Evolutionary conservation across 2,329 filamentous ascomycete species (phyloP).

Genomic region (Graphium sp.): DNA sequence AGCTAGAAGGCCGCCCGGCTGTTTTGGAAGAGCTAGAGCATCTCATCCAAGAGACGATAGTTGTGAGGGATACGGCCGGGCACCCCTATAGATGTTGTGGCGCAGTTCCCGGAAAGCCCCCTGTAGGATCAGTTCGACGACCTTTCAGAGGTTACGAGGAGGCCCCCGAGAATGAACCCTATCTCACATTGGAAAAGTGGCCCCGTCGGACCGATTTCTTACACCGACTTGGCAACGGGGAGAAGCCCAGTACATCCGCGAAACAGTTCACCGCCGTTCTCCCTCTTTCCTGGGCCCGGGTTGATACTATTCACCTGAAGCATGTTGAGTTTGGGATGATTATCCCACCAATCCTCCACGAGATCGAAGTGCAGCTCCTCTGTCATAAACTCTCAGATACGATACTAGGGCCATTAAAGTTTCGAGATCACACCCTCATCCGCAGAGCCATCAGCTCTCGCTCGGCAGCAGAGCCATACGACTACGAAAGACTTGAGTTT

Average conservation of each 20-base stretch:
- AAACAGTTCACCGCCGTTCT: conserved; percentile 27
- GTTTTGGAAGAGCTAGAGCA: conserved; percentile 9
- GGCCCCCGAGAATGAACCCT: conserved; percentile 24
- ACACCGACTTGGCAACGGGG: conserved; percentile 17
- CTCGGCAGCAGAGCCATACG: conserved; percentile 34
- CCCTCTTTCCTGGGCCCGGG: conserved; percentile 25
- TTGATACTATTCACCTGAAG: conserved; percentile 27
- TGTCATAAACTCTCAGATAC: conserved; percentile 35
- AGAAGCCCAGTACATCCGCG: conserved; percentile 11
- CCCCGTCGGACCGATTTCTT: conserved; percentile 43
- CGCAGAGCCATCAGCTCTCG: conserved; percentile 55
- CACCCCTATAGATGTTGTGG: conserved; percentile 23
- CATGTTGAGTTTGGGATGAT: conserved; percentile 38
- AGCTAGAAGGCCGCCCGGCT: conserved; percentile 15
- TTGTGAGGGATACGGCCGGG: conserved; percentile 13
- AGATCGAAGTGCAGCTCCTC: conserved; percentile 47
- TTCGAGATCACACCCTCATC: conserved; percentile 38
- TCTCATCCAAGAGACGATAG: conserved; percentile 15
- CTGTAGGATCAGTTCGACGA: conserved; percentile 18
- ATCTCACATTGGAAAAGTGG: conserved; percentile 30
- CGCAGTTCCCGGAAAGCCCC: conserved; percentile 25
- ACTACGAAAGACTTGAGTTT: conserved; percentile 80
- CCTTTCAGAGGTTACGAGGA: conserved; percentile 17
- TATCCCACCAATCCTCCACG: conserved; percentile 56
- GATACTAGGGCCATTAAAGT: conserved; percentile 20